These are phyloP conservation scores for Cladosporium sphaerospermum DNA, from an alignment of 2,329 filamentous ascomycete genomes.

Conservation along the genomic window DNA sequence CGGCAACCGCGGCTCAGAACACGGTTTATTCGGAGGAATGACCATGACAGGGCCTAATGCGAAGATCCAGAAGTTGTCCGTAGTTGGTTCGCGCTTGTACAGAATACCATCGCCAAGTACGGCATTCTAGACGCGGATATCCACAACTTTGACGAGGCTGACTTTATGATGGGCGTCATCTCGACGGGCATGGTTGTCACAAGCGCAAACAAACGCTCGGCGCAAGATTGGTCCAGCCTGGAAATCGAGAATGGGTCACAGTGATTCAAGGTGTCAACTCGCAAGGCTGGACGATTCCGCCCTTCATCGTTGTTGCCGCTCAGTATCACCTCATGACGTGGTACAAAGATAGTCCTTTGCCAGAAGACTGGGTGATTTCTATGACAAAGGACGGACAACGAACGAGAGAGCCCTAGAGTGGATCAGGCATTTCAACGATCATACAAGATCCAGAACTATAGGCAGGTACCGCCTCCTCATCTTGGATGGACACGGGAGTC, in stretches of 20 bases:
- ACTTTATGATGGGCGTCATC: conserved; percentile 20
- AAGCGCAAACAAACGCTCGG: conserved; percentile 12
- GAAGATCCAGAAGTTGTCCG: conserved; percentile 1
- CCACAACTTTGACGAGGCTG: conserved; percentile 20
- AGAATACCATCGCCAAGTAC: conserved; percentile 10
- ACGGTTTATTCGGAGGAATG: neutral
- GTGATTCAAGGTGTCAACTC: conserved; percentile 21
- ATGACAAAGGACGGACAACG: neutral
- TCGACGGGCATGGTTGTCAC: conserved; percentile 18
- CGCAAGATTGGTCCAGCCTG: conserved; percentile 16
- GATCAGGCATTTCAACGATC: neutral
- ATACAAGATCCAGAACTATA: neutral
- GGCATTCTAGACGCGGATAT: conserved; percentile 12
- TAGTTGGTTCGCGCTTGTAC: conserved; percentile 12
- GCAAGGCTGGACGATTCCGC: conserved; percentile 20
- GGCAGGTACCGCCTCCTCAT: neutral
- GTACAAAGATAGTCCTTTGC: neutral
- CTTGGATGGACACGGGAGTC: neutral
- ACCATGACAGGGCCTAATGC: neutral
- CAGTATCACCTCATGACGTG: neutral
- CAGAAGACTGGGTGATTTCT: neutral
- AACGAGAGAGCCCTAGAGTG: neutral
- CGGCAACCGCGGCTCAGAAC: neutral
- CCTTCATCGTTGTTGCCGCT: conserved; percentile 22
- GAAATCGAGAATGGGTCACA: conserved; percentile 25